Conservation (phyloP, 805 yeast genomes). For the Starmerella bacillaris region DNA sequence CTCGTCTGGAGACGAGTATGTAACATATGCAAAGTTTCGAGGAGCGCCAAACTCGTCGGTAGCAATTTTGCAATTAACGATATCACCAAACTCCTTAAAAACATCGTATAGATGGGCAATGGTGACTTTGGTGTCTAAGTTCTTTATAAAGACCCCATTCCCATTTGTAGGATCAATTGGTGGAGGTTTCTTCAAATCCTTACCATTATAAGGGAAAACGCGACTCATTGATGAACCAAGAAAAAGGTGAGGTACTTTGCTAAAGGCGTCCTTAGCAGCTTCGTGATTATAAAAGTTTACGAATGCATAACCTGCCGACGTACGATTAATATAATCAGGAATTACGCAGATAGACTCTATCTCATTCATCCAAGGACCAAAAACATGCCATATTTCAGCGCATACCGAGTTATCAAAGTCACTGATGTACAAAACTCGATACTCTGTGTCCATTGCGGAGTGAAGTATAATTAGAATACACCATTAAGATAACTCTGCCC, state of each 20-base stretch:
- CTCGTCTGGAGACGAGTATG: slow-evolving; percentile 9
- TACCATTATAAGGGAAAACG: slow-evolving; percentile 10
- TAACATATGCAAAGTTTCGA: slow-evolving; percentile 18
- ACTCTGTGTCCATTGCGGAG: slow-evolving; percentile 1
- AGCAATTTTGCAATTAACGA: slow-evolving; percentile 16
- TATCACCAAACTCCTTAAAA: slow-evolving; percentile 13
- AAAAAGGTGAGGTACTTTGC: slow-evolving; percentile 13
- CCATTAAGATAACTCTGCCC: not conserved
- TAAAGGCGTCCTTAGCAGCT: slow-evolving; percentile 12
- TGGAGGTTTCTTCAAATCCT: slow-evolving; percentile 4
- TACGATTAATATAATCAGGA: slow-evolving; percentile 13
- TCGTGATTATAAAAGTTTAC: slow-evolving; percentile 12
- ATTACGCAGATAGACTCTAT: slow-evolving; percentile 12
- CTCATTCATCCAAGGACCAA: slow-evolving; percentile 10
- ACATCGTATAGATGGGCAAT: slow-evolving; percentile 16
- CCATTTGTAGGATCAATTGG: slow-evolving; percentile 9
- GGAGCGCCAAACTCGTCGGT: slow-evolving; percentile 14
- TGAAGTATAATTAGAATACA: not conserved
- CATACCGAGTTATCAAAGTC: slow-evolving; percentile 15
- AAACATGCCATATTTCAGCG: slow-evolving; percentile 14
- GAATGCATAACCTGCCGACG: slow-evolving; percentile 12
- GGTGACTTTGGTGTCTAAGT: slow-evolving; percentile 50
- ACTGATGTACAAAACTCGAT: slow-evolving; percentile 13
- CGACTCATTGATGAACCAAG: slow-evolving; percentile 15
- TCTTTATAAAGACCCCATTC: slow-evolving; percentile 49